phyloP scores from a whole-genome alignment of 352 stramenopile species.

The Phytophthora fragariae region DNA sequence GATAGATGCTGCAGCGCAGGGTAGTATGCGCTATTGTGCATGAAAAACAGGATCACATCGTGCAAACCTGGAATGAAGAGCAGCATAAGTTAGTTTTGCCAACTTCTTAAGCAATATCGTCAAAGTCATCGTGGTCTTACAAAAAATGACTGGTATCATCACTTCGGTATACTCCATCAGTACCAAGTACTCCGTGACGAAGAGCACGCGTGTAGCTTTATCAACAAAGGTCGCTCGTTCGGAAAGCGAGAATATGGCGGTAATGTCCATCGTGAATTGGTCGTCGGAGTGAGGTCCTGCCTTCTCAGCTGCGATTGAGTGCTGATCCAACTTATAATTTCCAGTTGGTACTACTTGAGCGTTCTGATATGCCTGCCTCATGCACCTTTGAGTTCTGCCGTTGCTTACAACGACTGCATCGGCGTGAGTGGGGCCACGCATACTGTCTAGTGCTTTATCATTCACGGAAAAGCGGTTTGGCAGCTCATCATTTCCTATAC shows the following conservation, averaged over 20 bases:
- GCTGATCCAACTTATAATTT: not conserved
- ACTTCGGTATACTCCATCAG: slow-evolving; percentile 45
- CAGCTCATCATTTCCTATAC: not conserved
- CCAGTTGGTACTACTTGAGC: not conserved
- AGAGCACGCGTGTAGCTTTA: slow-evolving; percentile 30
- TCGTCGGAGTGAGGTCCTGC: not conserved
- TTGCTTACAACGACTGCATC: not conserved
- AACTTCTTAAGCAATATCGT: not conserved
- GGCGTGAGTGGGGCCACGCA: not conserved
- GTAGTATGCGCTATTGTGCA: slow-evolving; percentile 28
- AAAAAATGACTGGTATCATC: slow-evolving; percentile 40
- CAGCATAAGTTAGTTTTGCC: not conserved
- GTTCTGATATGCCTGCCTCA: slow-evolving; percentile 2
- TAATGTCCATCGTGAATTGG: not conserved
- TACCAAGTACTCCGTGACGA: slow-evolving; percentile 46
- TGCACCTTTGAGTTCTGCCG: not conserved
- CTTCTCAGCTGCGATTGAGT: not conserved
- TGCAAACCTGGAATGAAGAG: slow-evolving; percentile 7
- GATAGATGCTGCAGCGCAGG: slow-evolving; percentile 2
- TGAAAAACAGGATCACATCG: slow-evolving; percentile 4
- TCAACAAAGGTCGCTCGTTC: slow-evolving; percentile 27
- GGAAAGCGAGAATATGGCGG: slow-evolving; percentile 3
- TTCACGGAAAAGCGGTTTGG: not conserved
- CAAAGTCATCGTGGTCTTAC: slow-evolving; percentile 5
- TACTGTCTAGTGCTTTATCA: not conserved